Evolutionary conservation across 148 eudicot genomes (phyloP), one percentile per base, ranked within the genome.

Genomic region (Tetragonia tetragonoides): DNA sequence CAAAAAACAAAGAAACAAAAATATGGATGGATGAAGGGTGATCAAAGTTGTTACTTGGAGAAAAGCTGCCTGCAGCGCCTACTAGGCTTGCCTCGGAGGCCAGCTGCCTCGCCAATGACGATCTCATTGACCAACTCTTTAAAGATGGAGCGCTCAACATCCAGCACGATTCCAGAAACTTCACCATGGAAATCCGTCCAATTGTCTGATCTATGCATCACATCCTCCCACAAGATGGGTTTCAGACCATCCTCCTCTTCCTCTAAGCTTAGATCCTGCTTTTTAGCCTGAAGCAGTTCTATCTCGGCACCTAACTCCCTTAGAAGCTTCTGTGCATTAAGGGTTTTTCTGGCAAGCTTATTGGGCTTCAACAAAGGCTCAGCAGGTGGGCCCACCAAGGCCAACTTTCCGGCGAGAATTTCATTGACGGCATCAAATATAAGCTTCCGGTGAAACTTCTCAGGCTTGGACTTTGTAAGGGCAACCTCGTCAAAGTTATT

Each of bases 371-470:
- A 73, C 92, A 92, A 88, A 8, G 92, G 87, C 69, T 90, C 89
- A 17, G 84, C 21, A 70, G 71, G 74, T 46, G 79, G 72, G 23
- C 85, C 88, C 6, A 74, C 75, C 20, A 65, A 76, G 34, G 78
- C 84, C 72, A 95, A 72, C 82, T 93, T 95, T 42, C 70, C 69
- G 0, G 78, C 70, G 7, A 95, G 94, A 75, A 93, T 86, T 82
- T 95, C 99, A 66, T 95, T 95, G 1, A 93, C 94, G 40, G 88
- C 76, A 76, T 95, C 99, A 57, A 95, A 95, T 23, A 95, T 80
- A 63, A 95, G 93, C 78, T 93, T 95, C 62, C 99, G 84, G 75
- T 89, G 92, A 68, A 66, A 60, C 65, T 86, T 92, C 69, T 88
- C 93, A 2, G 84, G 81, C 69, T 83, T 83, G 10, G 80, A 54